A percentile compares a stretch with the other conserved stretches of the same genome.
Evolutionary conservation across 805 yeast species (phyloP).

Genomic region (Ogataea methanolica): DNA sequence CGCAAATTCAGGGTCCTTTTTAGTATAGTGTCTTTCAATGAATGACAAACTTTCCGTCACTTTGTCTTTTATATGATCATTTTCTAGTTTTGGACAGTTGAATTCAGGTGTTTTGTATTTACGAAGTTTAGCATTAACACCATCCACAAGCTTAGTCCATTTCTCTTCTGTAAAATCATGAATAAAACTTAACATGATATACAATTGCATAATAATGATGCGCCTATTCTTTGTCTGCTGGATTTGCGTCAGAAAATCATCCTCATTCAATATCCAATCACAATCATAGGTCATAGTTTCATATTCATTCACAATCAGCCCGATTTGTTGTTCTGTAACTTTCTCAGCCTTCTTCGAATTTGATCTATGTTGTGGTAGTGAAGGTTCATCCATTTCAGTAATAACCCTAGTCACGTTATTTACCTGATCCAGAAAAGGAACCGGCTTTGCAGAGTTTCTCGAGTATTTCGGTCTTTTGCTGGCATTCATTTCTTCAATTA

Average conservation of each 20-base stretch:
- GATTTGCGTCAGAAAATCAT: conserved; percentile 21
- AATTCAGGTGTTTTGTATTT: conserved; percentile 23
- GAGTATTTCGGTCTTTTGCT: conserved; percentile 4
- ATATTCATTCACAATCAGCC: conserved; percentile 8
- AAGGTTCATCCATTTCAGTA: conserved; percentile 11
- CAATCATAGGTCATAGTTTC: conserved; percentile 16
- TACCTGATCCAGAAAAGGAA: neutral
- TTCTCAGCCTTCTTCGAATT: neutral
- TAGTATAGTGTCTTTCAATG: conserved; percentile 19
- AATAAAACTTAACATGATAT: conserved; percentile 21
- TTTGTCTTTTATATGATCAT: conserved; percentile 9
- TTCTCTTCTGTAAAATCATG: conserved; percentile 13
- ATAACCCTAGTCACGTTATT: conserved; percentile 4
- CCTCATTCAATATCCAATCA: conserved; percentile 26
- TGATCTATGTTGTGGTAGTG: neutral
- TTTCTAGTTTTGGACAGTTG: conserved; percentile 8
- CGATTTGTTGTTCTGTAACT: conserved; percentile 5
- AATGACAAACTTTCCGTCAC: conserved; percentile 15
- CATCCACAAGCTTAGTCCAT: conserved; percentile 15
- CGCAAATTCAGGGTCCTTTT: conserved; percentile 10
- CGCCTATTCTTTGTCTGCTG: conserved; percentile 11
- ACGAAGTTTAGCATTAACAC: conserved; percentile 14
- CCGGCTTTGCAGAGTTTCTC: neutral
- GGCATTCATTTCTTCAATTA: conserved; percentile 16
- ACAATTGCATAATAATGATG: conserved; percentile 19